A percentile compares a stretch with the other conserved stretches of the same genome.
These are phyloP conservation scores for Fusarium denticulatum DNA, from an alignment of 2,329 filamentous ascomycete genomes.

Conservation along the genomic window DNA sequence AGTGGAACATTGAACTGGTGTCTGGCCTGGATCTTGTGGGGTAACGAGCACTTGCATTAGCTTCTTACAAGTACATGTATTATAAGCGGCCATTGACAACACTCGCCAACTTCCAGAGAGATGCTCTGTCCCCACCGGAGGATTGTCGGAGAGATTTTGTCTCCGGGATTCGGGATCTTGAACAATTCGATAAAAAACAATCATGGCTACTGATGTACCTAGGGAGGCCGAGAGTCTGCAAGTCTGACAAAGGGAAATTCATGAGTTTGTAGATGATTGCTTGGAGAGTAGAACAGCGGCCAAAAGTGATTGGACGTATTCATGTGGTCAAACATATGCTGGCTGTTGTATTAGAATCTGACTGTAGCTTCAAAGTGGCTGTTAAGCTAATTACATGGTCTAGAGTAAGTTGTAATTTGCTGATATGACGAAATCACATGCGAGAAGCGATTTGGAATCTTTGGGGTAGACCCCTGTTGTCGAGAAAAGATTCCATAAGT, in stretches of 20 bases:
- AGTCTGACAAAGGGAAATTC: neutral
- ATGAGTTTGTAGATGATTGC: neutral
- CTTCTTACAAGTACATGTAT: too few species aligned
- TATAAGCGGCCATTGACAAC: neutral
- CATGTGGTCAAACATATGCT: neutral
- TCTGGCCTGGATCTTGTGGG: neutral
- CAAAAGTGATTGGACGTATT: neutral
- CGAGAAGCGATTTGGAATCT: constrained; percentile 31
- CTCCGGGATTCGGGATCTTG: constrained; percentile 19
- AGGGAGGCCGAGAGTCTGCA: neutral
- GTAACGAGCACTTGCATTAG: constrained; percentile 8
- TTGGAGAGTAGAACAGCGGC: neutral
- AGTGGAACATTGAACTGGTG: neutral
- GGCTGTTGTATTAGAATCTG: neutral
- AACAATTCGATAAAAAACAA: neutral
- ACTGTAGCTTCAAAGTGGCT: neutral
- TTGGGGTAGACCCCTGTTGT: constrained; percentile 11
- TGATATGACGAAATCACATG: constrained; percentile 32
- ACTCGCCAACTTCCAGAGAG: neutral
- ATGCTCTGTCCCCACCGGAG: neutral
- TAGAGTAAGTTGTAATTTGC: neutral
- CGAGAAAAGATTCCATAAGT: constrained; percentile 26
- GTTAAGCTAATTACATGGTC: neutral
- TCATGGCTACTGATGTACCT: neutral
- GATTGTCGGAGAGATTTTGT: constrained; percentile 9